phyloP scores from a whole-genome alignment of 306 rosid species.

The Potentilla sterilis region DNA sequence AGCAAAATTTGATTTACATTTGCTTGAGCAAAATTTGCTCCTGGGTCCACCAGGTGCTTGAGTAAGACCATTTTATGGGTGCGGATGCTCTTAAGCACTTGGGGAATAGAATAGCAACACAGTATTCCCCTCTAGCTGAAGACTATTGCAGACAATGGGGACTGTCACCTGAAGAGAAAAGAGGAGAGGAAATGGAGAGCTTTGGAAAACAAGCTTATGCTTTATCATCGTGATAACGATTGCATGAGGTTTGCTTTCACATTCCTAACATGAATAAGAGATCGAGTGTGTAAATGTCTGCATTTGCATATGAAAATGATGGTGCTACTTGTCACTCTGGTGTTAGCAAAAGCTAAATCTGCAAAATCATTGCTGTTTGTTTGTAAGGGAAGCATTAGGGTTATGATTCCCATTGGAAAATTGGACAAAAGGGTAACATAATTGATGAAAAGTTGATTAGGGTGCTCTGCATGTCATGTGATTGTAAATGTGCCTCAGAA shows the following conservation, averaged over 20 bases:
- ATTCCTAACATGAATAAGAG: constrained; percentile 12
- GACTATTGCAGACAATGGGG: constrained; percentile 9
- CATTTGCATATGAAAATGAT: constrained; percentile 10
- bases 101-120: neutral
- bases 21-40: no score
- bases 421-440: neutral
- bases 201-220: neutral
- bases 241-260: constrained; percentile 17
- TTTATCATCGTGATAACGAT: constrained; percentile 17
- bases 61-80: no score
- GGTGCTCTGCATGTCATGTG: constrained; percentile 5
- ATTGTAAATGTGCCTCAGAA: neutral
- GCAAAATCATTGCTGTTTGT: constrained; percentile 18
- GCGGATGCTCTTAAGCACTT: no score
- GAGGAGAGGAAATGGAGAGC: neutral
- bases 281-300: constrained; percentile 8
- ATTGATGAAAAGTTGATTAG: constrained; percentile 14
- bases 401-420: constrained; percentile 16
- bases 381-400: constrained; percentile 5
- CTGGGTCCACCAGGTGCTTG: no score
- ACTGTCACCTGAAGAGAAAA: constrained; percentile 30
- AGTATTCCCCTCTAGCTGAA: neutral
- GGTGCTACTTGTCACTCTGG: constrained; percentile 27
- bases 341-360: constrained; percentile 13
- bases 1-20: no score